Percentiles rank a stretch among this genome's conserved stretches.
phyloP scores from a whole-genome alignment of 2,329 filamentous ascomycete species.

The Fusarium zealandicum region DNA sequence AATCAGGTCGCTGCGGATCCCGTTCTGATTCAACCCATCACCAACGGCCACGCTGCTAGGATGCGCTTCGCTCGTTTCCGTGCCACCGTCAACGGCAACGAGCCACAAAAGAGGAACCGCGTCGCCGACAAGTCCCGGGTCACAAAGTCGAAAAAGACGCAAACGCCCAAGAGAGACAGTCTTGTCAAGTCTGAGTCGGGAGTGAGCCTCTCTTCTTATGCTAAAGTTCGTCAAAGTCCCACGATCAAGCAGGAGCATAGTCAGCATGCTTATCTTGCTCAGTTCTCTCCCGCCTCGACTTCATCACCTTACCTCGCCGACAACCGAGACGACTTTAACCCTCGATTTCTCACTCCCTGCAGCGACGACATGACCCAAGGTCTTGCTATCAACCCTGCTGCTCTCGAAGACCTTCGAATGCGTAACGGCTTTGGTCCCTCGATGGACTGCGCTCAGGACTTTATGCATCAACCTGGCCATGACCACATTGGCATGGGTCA shows the following conservation, averaged over 20 bases:
- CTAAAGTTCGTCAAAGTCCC: conserved; percentile 39
- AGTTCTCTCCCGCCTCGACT: conserved; percentile 51
- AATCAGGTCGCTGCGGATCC: conserved; percentile 63
- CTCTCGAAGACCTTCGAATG: conserved; percentile 40
- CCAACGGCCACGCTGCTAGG: conserved; percentile 66
- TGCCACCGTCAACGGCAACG: conserved; percentile 54
- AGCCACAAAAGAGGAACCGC: conserved; percentile 57
- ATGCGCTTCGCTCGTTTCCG: conserved; percentile 66
- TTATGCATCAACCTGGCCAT: conserved; percentile 41
- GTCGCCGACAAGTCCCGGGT: conserved; percentile 53
- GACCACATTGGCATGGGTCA: conserved; percentile 43
- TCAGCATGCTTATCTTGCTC: conserved; percentile 41
- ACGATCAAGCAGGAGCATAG: conserved; percentile 50
- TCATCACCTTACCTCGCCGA: conserved; percentile 48
- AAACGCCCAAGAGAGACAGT: conserved; percentile 45
- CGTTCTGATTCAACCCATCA: conserved; percentile 60
- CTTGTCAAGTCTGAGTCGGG: conserved; percentile 52
- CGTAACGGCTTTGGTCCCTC: conserved; percentile 41
- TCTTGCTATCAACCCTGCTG: conserved; percentile 40
- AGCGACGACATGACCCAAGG: conserved; percentile 56
- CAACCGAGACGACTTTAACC: conserved; percentile 46
- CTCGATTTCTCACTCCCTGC: conserved; percentile 60
- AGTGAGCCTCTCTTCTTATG: conserved; percentile 40
- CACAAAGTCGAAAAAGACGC: conserved; percentile 54
- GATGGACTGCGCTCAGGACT: conserved; percentile 39